phyloP scores from a whole-genome alignment of 2,329 filamentous ascomycete genomes.

The Allantophomopsis cytisporea region DNA sequence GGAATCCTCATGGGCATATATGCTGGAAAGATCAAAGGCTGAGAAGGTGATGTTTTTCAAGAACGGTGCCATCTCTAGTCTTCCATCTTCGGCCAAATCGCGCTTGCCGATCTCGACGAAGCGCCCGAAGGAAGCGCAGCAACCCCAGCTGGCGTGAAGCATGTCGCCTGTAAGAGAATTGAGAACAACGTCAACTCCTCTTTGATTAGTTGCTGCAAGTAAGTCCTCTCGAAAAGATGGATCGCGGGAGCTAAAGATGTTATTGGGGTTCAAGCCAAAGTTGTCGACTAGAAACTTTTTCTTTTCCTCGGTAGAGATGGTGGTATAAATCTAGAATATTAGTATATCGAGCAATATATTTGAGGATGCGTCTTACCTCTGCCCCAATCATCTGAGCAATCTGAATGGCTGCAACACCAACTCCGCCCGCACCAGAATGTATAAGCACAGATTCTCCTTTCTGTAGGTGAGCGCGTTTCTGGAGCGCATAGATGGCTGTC shows the following conservation, averaged over 20 bases:
- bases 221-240: no score
- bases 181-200: constrained; percentile 8
- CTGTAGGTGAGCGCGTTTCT: constrained; percentile 14
- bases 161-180: constrained; percentile 7
- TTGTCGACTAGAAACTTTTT: constrained; percentile 3
- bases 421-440: constrained; percentile 7
- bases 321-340: no score
- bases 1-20: no score
- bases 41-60: no score
- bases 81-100: no score
- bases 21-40: no score
- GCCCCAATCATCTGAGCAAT: constrained; percentile 8
- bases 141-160: constrained; percentile 7
- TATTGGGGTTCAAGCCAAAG: constrained; percentile 6
- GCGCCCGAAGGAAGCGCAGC: constrained; percentile 8
- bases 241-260: constrained; percentile 10
- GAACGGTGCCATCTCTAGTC: no score
- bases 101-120: constrained; percentile 11
- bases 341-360: no score
- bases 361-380: no score
- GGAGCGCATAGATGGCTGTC: constrained; percentile 19
- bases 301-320: no score
- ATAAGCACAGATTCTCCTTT: constrained; percentile 8
- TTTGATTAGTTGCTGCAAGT: no score
- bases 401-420: constrained; percentile 10